Evolutionary conservation across 139 green algal species (phyloP).

Genomic region (Tetradesmus obliquus): DNA sequence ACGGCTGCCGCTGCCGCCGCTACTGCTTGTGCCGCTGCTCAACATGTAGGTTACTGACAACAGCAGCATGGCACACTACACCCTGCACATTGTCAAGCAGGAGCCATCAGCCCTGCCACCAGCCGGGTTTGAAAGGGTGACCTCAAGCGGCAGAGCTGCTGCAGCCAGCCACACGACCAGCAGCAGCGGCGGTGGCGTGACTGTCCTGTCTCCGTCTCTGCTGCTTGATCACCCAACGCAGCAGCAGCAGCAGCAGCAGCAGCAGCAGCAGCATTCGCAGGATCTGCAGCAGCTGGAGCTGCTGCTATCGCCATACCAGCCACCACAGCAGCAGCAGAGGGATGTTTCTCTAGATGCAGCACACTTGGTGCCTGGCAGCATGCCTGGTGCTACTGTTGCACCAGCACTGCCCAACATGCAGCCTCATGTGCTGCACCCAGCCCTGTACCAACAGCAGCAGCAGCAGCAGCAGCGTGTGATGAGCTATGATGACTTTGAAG

Average conservation of each 20-base stretch:
- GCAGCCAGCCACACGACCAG: neutral
- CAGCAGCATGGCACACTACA: neutral
- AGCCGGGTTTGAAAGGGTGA: neutral
- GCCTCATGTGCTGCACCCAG: neutral
- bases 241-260: neutral
- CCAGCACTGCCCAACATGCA: neutral
- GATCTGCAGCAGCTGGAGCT: neutral
- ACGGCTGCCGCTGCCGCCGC: neutral
- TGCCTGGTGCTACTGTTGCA: neutral
- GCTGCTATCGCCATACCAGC: neutral
- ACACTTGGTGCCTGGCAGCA: neutral
- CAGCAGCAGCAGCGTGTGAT: neutral
- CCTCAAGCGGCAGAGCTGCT: neutral
- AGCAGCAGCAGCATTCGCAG: neutral
- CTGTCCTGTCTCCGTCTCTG: neutral
- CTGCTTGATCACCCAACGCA: neutral
- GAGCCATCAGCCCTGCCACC: neutral
- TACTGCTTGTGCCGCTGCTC: neutral
- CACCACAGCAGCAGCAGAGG: neutral
- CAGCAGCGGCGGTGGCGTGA: neutral
- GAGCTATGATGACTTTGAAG: neutral
- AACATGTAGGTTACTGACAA: neutral
- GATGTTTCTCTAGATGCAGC: neutral
- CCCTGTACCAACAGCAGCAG: neutral
- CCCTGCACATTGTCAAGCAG: neutral